A percentile compares a stretch with the other conserved stretches of the same genome.
Evolutionary conservation across 2,329 filamentous ascomycete species (phyloP).

Genomic region (Canariomyces notabilis): DNA sequence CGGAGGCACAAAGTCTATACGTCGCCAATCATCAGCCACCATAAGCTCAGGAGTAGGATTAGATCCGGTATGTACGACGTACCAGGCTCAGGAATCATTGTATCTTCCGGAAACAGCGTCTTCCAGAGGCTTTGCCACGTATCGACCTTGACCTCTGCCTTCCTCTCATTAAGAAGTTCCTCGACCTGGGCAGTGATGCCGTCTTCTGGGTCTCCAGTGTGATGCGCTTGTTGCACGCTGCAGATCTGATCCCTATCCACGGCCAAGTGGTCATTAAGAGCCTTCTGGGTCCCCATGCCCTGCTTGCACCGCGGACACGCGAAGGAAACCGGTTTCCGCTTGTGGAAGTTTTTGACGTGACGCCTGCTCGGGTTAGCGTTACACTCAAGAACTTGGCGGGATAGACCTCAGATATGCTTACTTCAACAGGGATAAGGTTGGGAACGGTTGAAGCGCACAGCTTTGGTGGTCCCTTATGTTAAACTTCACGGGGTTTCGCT

Average conservation of each 20-base stretch:
- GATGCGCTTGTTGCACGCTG: constrained; percentile 3
- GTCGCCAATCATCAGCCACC: neutral
- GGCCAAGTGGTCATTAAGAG: constrained; percentile 13
- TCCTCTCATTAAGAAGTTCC: constrained; percentile 21
- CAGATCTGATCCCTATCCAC: constrained; percentile 18
- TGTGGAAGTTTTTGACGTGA: constrained; percentile 24
- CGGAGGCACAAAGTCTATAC: constrained; percentile 22
- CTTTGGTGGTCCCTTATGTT: constrained; percentile 21
- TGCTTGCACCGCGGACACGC: constrained; percentile 23
- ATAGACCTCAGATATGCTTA: constrained; percentile 5
- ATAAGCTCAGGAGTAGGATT: neutral
- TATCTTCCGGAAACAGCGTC: constrained; percentile 16
- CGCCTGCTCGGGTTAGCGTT: constrained; percentile 12
- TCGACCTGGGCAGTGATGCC: constrained; percentile 21
- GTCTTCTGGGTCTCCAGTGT: constrained; percentile 22
- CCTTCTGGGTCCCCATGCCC: constrained; percentile 13
- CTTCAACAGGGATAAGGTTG: constrained; percentile 22
- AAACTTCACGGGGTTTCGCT: constrained; percentile 25
- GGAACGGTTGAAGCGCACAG: constrained; percentile 20
- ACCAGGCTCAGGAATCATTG: constrained; percentile 14
- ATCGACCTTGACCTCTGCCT: constrained; percentile 21
- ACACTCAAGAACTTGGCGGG: too few species aligned
- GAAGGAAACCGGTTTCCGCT: constrained; percentile 10
- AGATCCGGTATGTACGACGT: neutral
- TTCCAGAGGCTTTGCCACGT: constrained; percentile 22